Base-by-base conservation (phyloP, 805 yeast species). In the Ogataea paradorogensis region DNA sequence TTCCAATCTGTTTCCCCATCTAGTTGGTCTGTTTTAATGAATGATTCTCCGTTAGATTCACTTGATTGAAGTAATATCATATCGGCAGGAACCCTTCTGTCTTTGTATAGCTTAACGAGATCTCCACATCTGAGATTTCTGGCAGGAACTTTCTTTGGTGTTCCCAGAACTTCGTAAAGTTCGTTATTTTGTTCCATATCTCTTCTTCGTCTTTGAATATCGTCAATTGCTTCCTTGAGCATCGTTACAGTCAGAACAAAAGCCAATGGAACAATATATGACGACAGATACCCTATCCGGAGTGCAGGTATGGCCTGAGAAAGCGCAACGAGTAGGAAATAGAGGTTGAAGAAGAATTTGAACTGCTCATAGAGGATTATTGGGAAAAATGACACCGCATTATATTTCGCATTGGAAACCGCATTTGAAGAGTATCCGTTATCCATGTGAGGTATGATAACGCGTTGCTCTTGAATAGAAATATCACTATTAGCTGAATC, bases 1-100 rank as follows among this genome's bases (percentile, higher is more conserved):
- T 93, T 93, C 99, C 99, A 93, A 65, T 93, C 99, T 5, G 99
- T 93, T 62, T 93, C 99, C 58, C 99, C 99, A 62, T 93, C 99
- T 35, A 93, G 70, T 65, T 93, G 99, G 67, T 93, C 99, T 0
- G 99, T 93, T 54, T 95, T 85, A 48, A 93, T 86, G 55, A 95
- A 93, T 2, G 90, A 75, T 57, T 93, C 99, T 7, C 96, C 97
- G 3, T 75, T 71, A 3, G 68, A 63, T 57, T 87, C 96, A 41
- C 88, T 80, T 1, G 96, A 82, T 57, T 87, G 95, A 30, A 93
- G 65, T 20, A 93, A 63, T 7, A 93, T 67, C 79, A 89, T 73
- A 62, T 93, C 99, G 0, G 99, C 98, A 0, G 99, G 99, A 2
- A 93, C 77, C 39, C 99, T 76, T 42, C 76, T 79, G 55, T 84